Base-by-base conservation (phyloP, 2,329 filamentous ascomycete species). In the Aspergillus chevalieri region DNA sequence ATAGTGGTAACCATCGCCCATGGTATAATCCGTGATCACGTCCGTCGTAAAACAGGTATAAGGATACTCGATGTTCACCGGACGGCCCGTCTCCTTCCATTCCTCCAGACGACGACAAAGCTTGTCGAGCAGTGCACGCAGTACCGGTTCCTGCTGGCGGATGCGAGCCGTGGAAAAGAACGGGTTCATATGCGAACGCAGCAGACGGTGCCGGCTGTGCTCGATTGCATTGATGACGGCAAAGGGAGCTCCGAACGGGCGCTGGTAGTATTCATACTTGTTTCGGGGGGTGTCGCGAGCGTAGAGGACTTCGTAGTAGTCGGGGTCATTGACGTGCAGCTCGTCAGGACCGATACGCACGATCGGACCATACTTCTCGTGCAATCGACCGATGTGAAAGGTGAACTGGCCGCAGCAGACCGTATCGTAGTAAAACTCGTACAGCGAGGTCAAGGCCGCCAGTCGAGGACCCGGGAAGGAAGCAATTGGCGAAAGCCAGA, bases 21-120 rank as follows among this genome's bases (percentile, higher is more conserved):
- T 60, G n/a, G 60, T 61, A 50, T 74, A 75, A 47, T 72, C 65
- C 51, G 72, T 73, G 53, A 77, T 73, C 42, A 76, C 67, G 28
- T 77, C 74, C 28, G 72, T 73, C 2, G 71, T 71, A 43, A 71
- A 63, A 17, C 71, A 72, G 19, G 65, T 69, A 45, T 70, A 73
- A 0, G 68, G 61, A 49, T 64, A 52, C 33, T 64, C 56, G 28
- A 61, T 48, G 22, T 56, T 52, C 28, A 65, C 47, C 2, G 60
- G 55, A 33, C 47, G 41, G 3, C 47, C 41, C 19, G 52, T 54
- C 12, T 50, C 47, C 33, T 51, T 53, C 33, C 57, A 60, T 10
- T 52, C 57, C 4, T 52, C 46, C 21, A 65, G 52, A 6, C 60
- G 57, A 26, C 46, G 28, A 41, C 56, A 60, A 2, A 66, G 54